Base-by-base conservation (phyloP, 192 early-diverging fungal species). In the Umbelopsis sp. region DNA sequence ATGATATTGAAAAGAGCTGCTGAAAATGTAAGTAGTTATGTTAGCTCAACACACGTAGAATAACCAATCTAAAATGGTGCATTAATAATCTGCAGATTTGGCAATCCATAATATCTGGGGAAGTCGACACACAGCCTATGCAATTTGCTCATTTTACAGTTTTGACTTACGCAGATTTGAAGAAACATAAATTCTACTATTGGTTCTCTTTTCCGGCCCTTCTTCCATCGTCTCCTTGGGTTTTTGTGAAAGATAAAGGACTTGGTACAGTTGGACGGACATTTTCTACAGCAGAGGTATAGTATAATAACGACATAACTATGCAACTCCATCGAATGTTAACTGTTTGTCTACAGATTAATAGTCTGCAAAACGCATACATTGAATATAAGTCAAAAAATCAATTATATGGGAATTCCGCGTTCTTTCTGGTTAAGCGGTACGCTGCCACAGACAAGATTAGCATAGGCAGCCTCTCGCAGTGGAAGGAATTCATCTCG, bases 121-220 rank as follows among this genome's bases (percentile, higher is more conserved):
- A 77, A 16, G 92, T 91, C 0, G 74, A 92, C 0, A 26, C 71
- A 32, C 36, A 86, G 29, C 96, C 97, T 1, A 72, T 72, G 29
- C 74, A 91, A 11, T 82, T 99, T 38, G 85, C 84, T 59, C 84
- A 79, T 16, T 97, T 98, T 75, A 66, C 91, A 14, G 74, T 97
- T 31, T 53, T 98, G 17, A 91, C 96, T n/a, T 98, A 96, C 83
- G 95, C 96, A 1, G 96, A 99, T 78, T 74, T 99, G 68, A 99
- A 99, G 76, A 94, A 94, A 77, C 97, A 94, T 85, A 91, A 87
- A 72, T 99, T 94, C 76, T 93, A 91, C 76, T 97, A 96, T 77
- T 96, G 95, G 96, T 96, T 95, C 71, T 92, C 88, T 6, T 97
- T 97, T 76, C 97, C 97, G 1, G 95, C 94, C 0, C 76, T 98